phyloP scores from a whole-genome alignment of 495 filamentous ascomycete species.

The Aspergillus asperescens region DNA sequence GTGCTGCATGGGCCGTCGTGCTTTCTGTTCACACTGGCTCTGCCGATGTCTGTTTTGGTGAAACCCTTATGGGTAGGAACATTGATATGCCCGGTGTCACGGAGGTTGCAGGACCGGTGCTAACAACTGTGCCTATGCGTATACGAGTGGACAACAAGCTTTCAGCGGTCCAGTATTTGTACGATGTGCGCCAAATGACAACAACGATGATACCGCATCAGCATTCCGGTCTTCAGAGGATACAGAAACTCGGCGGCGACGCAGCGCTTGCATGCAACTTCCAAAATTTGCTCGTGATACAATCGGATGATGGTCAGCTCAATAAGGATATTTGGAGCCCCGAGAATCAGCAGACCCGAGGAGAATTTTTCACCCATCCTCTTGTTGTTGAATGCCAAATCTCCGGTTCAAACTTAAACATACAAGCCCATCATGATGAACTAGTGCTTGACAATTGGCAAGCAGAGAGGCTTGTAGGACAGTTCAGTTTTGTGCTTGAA shows the following conservation, averaged over 20 bases:
- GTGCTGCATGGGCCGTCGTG: slow-evolving; percentile 51
- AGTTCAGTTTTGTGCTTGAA: slow-evolving; percentile 32
- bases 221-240: slow-evolving; percentile 41
- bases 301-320: slow-evolving; percentile 33
- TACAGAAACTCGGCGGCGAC: slow-evolving; percentile 35
- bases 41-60: slow-evolving; percentile 51
- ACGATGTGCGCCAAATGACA: slow-evolving; percentile 36
- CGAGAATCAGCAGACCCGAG: slow-evolving; percentile 41
- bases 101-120: slow-evolving; percentile 48
- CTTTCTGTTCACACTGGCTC: slow-evolving; percentile 39
- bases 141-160: slow-evolving; percentile 37
- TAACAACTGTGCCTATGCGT: slow-evolving; percentile 49
- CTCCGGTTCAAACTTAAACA: slow-evolving; percentile 22
- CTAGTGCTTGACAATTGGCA: slow-evolving; percentile 35
- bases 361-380: slow-evolving; percentile 47
- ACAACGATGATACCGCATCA: slow-evolving; percentile 49
- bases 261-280: slow-evolving; percentile 54
- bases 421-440: slow-evolving; percentile 38
- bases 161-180: slow-evolving; percentile 36
- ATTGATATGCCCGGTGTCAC: slow-evolving; percentile 45
- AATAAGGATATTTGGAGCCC: slow-evolving; percentile 36
- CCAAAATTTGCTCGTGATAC: slow-evolving; percentile 56
- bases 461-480: slow-evolving; percentile 27
- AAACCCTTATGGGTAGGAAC: slow-evolving; percentile 51
- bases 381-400: slow-evolving; percentile 45